Evolutionary conservation across 345 rosid species (phyloP), one percentile per base, ranked within the genome.

Genomic region (Euphorbia peplus): DNA sequence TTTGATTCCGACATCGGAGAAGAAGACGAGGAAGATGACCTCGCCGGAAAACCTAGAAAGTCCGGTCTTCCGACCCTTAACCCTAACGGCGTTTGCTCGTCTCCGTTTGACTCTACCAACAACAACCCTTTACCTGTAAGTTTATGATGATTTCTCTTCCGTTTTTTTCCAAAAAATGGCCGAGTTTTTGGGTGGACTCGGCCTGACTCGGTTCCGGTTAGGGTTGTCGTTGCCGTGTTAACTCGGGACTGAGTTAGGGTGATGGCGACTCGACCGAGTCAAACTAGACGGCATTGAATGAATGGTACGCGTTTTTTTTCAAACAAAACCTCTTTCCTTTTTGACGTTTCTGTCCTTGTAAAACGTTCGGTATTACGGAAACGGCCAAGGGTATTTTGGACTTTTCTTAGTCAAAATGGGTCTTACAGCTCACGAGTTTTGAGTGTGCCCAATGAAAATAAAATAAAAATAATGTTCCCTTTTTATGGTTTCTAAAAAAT

Each of bases 1-100:
- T 81, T 85, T 52, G 68, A 70, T 21, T 77, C 75, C 14, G 81
- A 76, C 74, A 59, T 78, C 61, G 86, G 71, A 1, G 88, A 82
- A 26, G 82, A 61, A 44, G 76, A 80, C 9, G 81, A 80, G 51
- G 78, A 79, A 3, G 83, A 78, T 21, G 57, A 30, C 64, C 55
- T 4, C 64, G 46, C n/a, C 80, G 65, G 26, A 46, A 75, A 67
- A 59, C 67, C 69, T 21, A 63, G 56, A 63, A 74, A 67, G 28
- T 35, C 71, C 22, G 24, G 48, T 5, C 58, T 81, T 44, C 63
- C 81, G 48, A 63, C 79, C 39, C 52, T 75, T 44, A 56, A 35
- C 57, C 69, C 52, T 3, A 70, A 62, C 55, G 78, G 66, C 50
- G 50, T 28, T 63, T 48, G 15, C 48, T 50, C 73, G 32, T 11